Base-by-base conservation (phyloP, 257 asterid genomes). In the Perilla frutescens region DNA sequence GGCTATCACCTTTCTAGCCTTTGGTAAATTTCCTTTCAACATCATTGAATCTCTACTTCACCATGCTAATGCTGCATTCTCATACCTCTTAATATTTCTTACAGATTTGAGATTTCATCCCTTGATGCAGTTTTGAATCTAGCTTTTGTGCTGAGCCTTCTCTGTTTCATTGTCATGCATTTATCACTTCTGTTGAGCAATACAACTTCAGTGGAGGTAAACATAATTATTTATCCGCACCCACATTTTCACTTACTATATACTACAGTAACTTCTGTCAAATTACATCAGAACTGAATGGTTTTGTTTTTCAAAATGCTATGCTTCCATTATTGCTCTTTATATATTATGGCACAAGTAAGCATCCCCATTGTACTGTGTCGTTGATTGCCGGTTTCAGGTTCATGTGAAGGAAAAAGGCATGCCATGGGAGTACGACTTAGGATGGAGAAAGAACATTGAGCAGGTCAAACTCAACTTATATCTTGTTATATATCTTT, bases 91-190 rank as follows among this genome's bases (percentile, higher is more conserved):
- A 84, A 64, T 81, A 76, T 79, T 81, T 87, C 96, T 86, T 84
- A 90, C 90, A 80, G 88, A 81, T 78, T 84, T 86, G 89, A 80
- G 88, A 81, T 78, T 84, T 86, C 87, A 72, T 84, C 74, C 88
- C 79, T 88, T 92, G 88, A 86, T 92, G 96, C 98, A 92, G 95
- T 92, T 88, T 69, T 89, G 63, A 92, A 92, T 85, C 88, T 92
- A 66, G 97, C 97, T 56, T 92, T 89, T 78, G 86, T 90, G 15
- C 85, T 89, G 81, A 90, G 98, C 78, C 92, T 90, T 81, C 96
- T 90, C 12, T 92, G 98, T 81, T 92, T 90, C 83, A 82, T 89
- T 15, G 79, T 90, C 73, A 84, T 92, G 91, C 96, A 92, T 71
- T 55, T 83, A 60, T 82, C 89, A 48, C 82, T 90, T 71, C 85